Evolutionary conservation across 108 stramenopile species (phyloP).

Genomic region (Nitzschia sp.): DNA sequence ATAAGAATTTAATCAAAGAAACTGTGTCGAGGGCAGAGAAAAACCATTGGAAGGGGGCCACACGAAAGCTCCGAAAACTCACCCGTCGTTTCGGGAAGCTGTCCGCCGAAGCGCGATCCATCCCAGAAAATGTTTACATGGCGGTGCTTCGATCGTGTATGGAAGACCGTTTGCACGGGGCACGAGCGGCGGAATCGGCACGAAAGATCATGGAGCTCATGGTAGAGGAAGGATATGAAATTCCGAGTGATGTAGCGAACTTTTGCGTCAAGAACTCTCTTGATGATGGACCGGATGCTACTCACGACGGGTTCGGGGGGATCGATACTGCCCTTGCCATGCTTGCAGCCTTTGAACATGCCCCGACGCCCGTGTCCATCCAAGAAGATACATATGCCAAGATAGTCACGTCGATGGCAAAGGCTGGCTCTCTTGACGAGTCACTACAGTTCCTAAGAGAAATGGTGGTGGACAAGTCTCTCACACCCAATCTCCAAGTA

Average conservation of each 20-base stretch:
- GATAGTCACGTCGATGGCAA: slow-evolving; percentile 54
- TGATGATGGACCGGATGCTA: slow-evolving; percentile 66
- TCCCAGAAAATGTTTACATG: slow-evolving; percentile 64
- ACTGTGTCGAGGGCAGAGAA: slow-evolving; percentile 56
- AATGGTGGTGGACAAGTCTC: slow-evolving; percentile 73
- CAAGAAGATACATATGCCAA: slow-evolving; percentile 68
- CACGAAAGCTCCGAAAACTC: slow-evolving; percentile 73
- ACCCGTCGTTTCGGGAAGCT: slow-evolving; percentile 34
- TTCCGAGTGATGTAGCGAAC: slow-evolving; percentile 67
- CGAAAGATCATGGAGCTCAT: slow-evolving; percentile 84
- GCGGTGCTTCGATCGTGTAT: slow-evolving; percentile 72
- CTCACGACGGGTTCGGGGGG: slow-evolving; percentile 85
- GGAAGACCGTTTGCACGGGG: slow-evolving; percentile 77
- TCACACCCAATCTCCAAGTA: slow-evolving; percentile 61
- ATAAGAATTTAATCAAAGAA: slow-evolving; percentile 60
- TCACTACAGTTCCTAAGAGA: slow-evolving; percentile 59
- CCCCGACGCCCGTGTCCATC: slow-evolving; percentile 24
- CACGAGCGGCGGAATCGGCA: slow-evolving; percentile 84
- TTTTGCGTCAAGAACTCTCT: slow-evolving; percentile 61
- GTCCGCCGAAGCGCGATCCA: slow-evolving; percentile 38
- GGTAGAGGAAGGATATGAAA: slow-evolving; percentile 60
- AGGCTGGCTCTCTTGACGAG: slow-evolving; percentile 67
- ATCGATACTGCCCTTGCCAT: slow-evolving; percentile 86
- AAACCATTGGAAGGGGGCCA: slow-evolving; percentile 85
- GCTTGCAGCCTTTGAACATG: slow-evolving; percentile 66